Conservation (phyloP, 345 rosid genomes). For the Cardamine chenopodiifolia region DNA sequence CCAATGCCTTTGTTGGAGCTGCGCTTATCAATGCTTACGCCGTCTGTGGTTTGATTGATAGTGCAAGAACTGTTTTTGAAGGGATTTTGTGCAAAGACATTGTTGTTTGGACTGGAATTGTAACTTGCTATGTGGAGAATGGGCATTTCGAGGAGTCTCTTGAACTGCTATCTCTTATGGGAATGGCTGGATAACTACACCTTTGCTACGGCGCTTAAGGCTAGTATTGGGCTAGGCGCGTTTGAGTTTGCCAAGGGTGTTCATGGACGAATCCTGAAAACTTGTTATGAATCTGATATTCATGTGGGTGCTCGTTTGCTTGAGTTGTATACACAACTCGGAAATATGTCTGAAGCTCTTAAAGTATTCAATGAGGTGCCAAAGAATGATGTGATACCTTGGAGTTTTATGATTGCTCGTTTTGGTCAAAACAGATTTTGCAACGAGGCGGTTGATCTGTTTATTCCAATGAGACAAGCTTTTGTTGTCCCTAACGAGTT, state of each 20-base stretch:
- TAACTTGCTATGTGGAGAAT: conserved; percentile 75
- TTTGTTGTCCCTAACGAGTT: conserved; percentile 72
- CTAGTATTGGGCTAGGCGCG: conserved; percentile 62
- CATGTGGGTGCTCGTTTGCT: conserved; percentile 71
- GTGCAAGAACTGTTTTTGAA: conserved; percentile 65
- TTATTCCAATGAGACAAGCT: conserved; percentile 63
- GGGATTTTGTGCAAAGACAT: conserved; percentile 64
- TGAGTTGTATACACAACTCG: conserved; percentile 62
- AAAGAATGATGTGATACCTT: conserved; percentile 68
- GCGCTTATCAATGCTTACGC: conserved; percentile 75
- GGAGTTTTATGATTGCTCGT: conserved; percentile 93
- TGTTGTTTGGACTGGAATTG: conserved; percentile 88
- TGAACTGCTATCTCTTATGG: conserved; percentile 58
- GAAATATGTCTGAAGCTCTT: conserved; percentile 51
- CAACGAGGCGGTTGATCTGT: conserved; percentile 60
- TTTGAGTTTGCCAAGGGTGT: conserved; percentile 56
- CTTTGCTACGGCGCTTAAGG: conserved; percentile 68
- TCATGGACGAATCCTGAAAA: conserved; percentile 71
- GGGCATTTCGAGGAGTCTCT: conserved; percentile 57
- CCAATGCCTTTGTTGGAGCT: conserved; percentile 75
- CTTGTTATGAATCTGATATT: conserved; percentile 56
- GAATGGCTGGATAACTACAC: conserved; percentile 59
- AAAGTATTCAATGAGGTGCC: conserved; percentile 75
- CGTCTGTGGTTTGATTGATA: conserved; percentile 54
- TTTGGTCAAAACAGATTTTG: conserved; percentile 63